Conservation (phyloP, 2,329 filamentous ascomycete species). For the Lomentospora prolificans region DNA sequence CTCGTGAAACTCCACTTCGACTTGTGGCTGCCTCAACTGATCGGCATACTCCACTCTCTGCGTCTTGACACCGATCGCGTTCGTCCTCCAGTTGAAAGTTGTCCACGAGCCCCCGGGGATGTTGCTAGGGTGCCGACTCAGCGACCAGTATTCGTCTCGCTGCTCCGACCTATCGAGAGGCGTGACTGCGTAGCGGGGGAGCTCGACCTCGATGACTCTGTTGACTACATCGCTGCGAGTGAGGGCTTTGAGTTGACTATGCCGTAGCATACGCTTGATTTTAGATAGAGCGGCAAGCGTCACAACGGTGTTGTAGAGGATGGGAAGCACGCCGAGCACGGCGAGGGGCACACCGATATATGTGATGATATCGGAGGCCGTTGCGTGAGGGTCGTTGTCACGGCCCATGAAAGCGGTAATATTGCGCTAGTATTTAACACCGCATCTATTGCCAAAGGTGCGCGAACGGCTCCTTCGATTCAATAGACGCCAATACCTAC, state of each 20-base stretch:
- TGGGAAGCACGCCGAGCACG: constrained; percentile 50
- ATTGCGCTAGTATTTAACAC: too few species aligned
- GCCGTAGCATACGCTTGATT: constrained; percentile 48
- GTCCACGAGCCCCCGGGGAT: constrained; percentile 56
- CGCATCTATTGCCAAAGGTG: too few species aligned
- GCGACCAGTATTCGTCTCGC: constrained; percentile 47
- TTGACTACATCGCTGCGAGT: constrained; percentile 56
- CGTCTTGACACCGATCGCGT: constrained; percentile 50
- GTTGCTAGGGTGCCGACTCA: constrained; percentile 38
- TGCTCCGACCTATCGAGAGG: constrained; percentile 46
- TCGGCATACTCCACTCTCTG: constrained; percentile 55
- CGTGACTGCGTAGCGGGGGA: constrained; percentile 54
- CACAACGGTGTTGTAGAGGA: constrained; percentile 54
- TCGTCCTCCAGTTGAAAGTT: constrained; percentile 55
- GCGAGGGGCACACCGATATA: constrained; percentile 49
- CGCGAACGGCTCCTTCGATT: too few species aligned
- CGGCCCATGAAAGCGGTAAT: constrained; percentile 11
- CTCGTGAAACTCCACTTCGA: constrained; percentile 46
- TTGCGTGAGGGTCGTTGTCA: constrained; percentile 19
- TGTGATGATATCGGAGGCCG: constrained; percentile 38
- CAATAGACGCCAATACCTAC: too few species aligned
- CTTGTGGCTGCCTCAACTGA: constrained; percentile 42
- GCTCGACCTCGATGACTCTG: constrained; percentile 55
- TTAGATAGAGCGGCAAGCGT: constrained; percentile 50
- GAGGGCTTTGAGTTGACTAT: constrained; percentile 46